Conservation (phyloP, 2,329 filamentous ascomycete genomes). For the Colletotrichum higginsianum region DNA sequence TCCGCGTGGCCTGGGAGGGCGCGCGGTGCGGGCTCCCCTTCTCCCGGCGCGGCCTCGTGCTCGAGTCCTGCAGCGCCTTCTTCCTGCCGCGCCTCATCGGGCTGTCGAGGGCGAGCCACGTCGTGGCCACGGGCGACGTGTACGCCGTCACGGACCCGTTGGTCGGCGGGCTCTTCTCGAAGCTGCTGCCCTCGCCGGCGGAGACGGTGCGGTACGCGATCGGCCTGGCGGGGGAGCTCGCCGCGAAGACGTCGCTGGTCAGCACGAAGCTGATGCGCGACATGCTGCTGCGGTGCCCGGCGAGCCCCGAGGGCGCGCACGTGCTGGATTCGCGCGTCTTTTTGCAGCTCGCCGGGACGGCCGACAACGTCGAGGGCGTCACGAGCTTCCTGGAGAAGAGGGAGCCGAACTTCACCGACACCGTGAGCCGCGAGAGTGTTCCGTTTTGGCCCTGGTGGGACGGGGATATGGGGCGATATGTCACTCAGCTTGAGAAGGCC, state of each 20-base stretch:
- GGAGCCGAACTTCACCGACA: constrained; percentile 67
- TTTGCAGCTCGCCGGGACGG: constrained; percentile 69
- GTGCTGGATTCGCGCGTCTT: constrained; percentile 57
- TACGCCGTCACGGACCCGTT: constrained; percentile 67
- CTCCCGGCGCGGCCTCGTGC: constrained; percentile 77
- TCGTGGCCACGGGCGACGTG: constrained; percentile 76
- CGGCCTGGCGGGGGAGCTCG: constrained; percentile 67
- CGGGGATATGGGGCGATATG: background rate
- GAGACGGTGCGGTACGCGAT: constrained; percentile 79
- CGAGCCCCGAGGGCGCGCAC: constrained; percentile 28
- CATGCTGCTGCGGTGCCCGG: constrained; percentile 32
- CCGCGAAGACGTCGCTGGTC: constrained; percentile 27
- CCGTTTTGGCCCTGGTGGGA: constrained; percentile 11
- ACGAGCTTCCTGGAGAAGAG: constrained; percentile 80
- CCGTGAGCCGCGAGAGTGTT: background rate
- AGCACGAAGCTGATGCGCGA: constrained; percentile 42
- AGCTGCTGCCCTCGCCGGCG: constrained; percentile 74
- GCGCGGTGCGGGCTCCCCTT: constrained; percentile 84
- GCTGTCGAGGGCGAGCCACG: constrained; percentile 72
- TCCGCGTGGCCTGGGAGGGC: constrained; percentile 66
- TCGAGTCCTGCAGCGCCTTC: constrained; percentile 80
- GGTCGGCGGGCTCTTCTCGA: constrained; percentile 72
- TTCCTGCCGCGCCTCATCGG: constrained; percentile 81
- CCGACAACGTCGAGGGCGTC: constrained; percentile 78
- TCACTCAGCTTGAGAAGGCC: background rate